Conservation (phyloP, 129 eudicot species). For the Smallanthus sonchifolius region DNA sequence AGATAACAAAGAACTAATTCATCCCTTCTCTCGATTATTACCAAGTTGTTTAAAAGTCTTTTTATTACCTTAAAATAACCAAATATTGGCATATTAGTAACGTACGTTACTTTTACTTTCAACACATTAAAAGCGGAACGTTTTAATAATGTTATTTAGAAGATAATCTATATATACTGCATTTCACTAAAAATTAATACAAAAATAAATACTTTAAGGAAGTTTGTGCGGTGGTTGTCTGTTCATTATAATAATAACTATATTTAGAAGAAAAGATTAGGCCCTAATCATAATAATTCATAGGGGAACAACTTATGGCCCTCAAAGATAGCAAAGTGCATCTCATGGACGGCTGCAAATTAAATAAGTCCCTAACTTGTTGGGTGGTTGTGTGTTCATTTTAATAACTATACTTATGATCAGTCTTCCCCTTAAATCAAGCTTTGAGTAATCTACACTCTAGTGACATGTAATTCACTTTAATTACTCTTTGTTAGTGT, state of each 20-base stretch:
- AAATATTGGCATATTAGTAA: no score
- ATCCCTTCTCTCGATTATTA: no score
- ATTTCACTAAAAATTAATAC: no score
- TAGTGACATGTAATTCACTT: not conserved
- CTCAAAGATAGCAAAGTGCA: slow-evolving; percentile 12
- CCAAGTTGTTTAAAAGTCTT: no score
- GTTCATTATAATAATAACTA: not conserved
- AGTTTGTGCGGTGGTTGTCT: not conserved
- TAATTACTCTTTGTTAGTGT: not conserved
- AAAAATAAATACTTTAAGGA: not conserved
- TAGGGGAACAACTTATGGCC: not conserved
- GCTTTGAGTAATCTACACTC: slow-evolving; percentile 13
- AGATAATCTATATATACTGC: not conserved
- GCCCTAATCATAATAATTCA: slow-evolving; percentile 17
- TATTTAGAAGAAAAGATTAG: slow-evolving; percentile 9
- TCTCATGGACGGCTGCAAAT: slow-evolving; percentile 19
- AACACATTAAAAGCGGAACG: no score
- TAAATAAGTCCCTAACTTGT: not conserved
- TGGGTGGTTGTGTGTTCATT: slow-evolving; percentile 21
- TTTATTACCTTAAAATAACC: no score
- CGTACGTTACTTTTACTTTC: no score
- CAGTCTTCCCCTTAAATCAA: slow-evolving; percentile 12
- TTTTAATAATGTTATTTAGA: no score
- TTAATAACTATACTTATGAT: not conserved
- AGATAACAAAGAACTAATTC: no score